These are phyloP conservation scores for Russula virescens DNA, from an alignment of 768 basidiomycete genomes.

Conservation along the genomic window DNA sequence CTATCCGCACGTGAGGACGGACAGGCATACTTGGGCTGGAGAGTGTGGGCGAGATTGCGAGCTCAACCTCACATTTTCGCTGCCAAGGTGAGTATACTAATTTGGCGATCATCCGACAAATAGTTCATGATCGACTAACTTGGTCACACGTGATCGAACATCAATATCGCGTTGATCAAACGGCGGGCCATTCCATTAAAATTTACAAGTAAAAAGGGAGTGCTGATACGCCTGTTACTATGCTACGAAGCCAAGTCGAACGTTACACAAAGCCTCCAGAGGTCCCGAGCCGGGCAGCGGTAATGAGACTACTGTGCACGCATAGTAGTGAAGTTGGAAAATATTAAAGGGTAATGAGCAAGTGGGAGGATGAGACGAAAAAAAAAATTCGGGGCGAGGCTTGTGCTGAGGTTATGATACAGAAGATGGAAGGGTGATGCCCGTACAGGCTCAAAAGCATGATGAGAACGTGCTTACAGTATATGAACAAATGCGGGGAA, in stretches of 20 bases:
- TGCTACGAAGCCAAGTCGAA: not conserved
- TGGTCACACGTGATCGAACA: too few relatives aligned
- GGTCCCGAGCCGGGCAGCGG: not conserved
- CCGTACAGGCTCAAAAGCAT: not conserved
- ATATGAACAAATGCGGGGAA: not conserved
- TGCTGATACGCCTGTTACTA: too few relatives aligned
- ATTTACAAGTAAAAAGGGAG: too few relatives aligned
- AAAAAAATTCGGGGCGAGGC: not conserved
- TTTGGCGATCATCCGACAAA: too few relatives aligned
- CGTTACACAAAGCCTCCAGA: not conserved
- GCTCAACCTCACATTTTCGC: too few relatives aligned
- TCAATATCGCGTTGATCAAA: too few relatives aligned
- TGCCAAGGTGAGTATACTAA: too few relatives aligned
- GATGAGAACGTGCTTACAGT: not conserved
- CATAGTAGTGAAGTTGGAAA: not conserved
- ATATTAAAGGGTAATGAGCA: not conserved
- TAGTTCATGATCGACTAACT: too few relatives aligned
- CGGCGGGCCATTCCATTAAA: too few relatives aligned
- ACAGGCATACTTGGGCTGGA: too few relatives aligned
- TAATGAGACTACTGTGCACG: not conserved
- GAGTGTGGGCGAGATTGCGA: too few relatives aligned
- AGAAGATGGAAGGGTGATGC: not conserved
- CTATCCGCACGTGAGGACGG: too few relatives aligned
- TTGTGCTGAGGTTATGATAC: not conserved
- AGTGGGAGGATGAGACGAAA: not conserved